Evolutionary conservation across 2,329 filamentous ascomycete genomes (phyloP), one percentile per base, ranked within the genome.

Genomic region (Eutypella sp.): DNA sequence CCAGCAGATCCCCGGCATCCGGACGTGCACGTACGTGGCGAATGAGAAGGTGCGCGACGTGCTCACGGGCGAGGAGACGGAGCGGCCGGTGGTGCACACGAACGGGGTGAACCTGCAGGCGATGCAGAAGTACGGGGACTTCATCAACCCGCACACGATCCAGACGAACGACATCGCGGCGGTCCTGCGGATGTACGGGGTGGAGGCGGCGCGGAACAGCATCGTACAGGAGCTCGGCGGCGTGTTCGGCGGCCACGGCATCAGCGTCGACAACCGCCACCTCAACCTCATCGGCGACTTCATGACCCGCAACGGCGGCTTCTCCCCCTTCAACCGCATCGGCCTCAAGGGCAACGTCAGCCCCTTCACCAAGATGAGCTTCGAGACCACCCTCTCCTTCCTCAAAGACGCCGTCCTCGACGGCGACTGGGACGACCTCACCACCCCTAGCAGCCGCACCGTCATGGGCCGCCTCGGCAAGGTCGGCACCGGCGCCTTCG

Each of bases 331-430:
- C 72, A 96, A 89, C 69, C 86, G 93, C 41, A 95, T 88, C 62
- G 93, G 92, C 1, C 74, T 99, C 49, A 84, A 82, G 62, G 84
- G 87, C 53, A 91, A 89, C 60, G 85, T 92, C 23, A 91, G 85
- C 55, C 90, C 93, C 0, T 92, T 99, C 57, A 92, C 93, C 69
- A 97, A 97, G 78, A 97, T 97, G 92, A 95, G 89, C 66, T 99
- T 97, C 71, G 93, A 99, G 78, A 99, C 93, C 4, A 99, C 93
- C 2, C 79, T 97, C 33, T 85, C 87, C 1, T 96, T 96, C 74
- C 75, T 99, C 60, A 91, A 87, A 66, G 93, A 97, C 62, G 91
- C 93, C 1, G 85, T 96, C 22, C 73, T 95, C 47, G 89, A 95
- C 60, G 84, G 88, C 41, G 93, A 97, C 66, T 89, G 82, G 76